Conservation (phyloP, 306 rosid genomes). For the Carpinus viminea region DNA sequence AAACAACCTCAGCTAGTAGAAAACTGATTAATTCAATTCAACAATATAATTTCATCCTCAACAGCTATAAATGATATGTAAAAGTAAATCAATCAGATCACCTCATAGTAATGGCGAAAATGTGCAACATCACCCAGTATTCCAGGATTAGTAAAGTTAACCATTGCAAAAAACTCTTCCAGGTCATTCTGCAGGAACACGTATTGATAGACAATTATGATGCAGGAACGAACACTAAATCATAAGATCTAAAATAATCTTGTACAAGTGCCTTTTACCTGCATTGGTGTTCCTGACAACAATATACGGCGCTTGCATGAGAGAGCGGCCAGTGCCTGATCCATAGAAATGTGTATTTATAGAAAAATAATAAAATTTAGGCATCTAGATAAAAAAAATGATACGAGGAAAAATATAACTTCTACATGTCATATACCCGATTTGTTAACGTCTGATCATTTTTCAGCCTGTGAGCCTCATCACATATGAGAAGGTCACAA, state of each 20-base stretch:
- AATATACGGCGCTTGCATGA: constrained; percentile 78
- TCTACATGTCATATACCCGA: constrained; percentile 50
- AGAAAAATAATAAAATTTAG: constrained; percentile 10
- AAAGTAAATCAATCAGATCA: constrained; percentile 35
- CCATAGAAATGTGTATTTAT: constrained; percentile 26
- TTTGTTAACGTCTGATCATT: constrained; percentile 97
- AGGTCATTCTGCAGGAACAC: constrained; percentile 76
- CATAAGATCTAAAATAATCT: constrained; percentile 5
- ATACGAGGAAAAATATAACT: background rate
- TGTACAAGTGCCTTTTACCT: constrained; percentile 48
- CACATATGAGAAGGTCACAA: constrained; percentile 94
- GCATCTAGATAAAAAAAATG: constrained; percentile 11
- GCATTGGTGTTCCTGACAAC: constrained; percentile 99
- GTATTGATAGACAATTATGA: background rate
- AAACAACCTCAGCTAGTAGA: background rate
- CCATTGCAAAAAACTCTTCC: constrained; percentile 95
- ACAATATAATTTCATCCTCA: background rate
- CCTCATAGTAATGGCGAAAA: constrained; percentile 91
- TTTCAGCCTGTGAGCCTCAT: constrained; percentile 96
- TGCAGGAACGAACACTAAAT: background rate
- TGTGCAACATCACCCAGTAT: constrained; percentile 69
- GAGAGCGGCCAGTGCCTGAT: constrained; percentile 89
- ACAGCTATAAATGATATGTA: background rate
- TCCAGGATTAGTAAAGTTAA: constrained; percentile 90
- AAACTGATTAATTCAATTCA: background rate